Conservation (phyloP, 345 rosid genomes). For the Melaleuca quinquenervia region DNA sequence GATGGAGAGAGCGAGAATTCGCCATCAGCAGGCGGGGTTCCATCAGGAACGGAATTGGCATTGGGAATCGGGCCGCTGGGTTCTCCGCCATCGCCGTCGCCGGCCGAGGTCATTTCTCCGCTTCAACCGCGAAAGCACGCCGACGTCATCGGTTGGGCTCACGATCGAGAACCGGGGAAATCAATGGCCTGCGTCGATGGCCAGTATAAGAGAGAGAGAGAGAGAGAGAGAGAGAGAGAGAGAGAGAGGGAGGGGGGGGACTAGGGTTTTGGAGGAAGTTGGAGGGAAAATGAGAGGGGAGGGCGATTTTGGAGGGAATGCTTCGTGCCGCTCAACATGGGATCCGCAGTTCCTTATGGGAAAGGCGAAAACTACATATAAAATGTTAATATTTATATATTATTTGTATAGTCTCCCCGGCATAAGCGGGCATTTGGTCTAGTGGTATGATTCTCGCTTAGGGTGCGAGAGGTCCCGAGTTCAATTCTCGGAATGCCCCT, state of each 20-base stretch:
- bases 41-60: not conserved
- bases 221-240: not conserved
- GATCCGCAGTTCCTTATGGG: not conserved
- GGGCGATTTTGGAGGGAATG: conserved; percentile 33
- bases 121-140: not conserved
- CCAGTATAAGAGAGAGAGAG: not conserved
- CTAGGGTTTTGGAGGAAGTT: not conserved
- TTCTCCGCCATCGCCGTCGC: not conserved
- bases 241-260: not conserved
- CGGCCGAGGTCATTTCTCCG: not conserved
- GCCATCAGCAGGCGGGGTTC: not conserved
- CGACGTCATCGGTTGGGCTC: not conserved
- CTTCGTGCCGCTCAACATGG: not conserved
- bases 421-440: conserved; percentile 57
- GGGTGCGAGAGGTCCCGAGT: conserved; percentile 80
- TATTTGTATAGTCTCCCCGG: fast-evolving
- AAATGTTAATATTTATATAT: no score
- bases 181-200: not conserved
- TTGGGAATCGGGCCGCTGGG: not conserved
- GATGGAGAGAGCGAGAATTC: not conserved
- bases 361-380: not conserved
- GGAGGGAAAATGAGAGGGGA: not conserved
- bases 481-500: conserved; percentile 61
- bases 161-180: not conserved
- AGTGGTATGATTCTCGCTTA: conserved; percentile 90